These are phyloP conservation scores for Stentor coeruleus DNA, from an alignment of 73 alveolate genomes.

Conservation along the genomic window DNA sequence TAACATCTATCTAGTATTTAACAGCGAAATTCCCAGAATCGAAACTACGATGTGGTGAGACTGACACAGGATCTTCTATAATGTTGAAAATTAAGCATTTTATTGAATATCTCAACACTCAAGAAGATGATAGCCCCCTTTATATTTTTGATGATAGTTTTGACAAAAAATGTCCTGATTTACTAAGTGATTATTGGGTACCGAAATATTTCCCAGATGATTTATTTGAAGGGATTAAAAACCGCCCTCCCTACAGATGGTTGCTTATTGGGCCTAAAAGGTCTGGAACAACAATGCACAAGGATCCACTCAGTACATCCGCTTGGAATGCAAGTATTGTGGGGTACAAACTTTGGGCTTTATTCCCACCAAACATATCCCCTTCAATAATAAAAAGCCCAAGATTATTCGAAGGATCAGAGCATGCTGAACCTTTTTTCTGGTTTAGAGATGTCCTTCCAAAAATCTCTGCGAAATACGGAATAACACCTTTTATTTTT, in stretches of 20 bases:
- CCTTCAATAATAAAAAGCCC: neutral
- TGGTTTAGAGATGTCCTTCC: neutral
- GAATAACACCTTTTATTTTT: neutral
- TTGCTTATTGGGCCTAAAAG: slow-evolving; percentile 68
- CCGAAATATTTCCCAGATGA: slow-evolving; percentile 53
- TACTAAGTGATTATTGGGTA: slow-evolving; percentile 44
- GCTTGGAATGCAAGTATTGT: slow-evolving; percentile 65
- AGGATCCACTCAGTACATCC: slow-evolving; percentile 62
- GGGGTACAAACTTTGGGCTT: slow-evolving; percentile 32
- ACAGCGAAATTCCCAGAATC: neutral
- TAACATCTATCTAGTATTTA: neutral
- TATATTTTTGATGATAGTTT: neutral
- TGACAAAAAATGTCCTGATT: slow-evolving; percentile 24
- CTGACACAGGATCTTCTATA: neutral
- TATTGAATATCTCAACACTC: neutral
- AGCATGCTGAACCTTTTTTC: neutral
- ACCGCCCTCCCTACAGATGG: slow-evolving; percentile 72
- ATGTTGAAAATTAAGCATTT: too few relatives aligned
- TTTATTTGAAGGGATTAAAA: slow-evolving; percentile 33
- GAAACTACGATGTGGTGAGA: neutral
- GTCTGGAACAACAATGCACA: slow-evolving; percentile 58
- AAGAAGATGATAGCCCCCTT: neutral
- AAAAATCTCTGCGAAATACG: neutral
- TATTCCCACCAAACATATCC: neutral
- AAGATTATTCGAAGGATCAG: neutral